Evolutionary conservation across 306 rosid genomes (phyloP).

Genomic region (Ormosia semicastrata): DNA sequence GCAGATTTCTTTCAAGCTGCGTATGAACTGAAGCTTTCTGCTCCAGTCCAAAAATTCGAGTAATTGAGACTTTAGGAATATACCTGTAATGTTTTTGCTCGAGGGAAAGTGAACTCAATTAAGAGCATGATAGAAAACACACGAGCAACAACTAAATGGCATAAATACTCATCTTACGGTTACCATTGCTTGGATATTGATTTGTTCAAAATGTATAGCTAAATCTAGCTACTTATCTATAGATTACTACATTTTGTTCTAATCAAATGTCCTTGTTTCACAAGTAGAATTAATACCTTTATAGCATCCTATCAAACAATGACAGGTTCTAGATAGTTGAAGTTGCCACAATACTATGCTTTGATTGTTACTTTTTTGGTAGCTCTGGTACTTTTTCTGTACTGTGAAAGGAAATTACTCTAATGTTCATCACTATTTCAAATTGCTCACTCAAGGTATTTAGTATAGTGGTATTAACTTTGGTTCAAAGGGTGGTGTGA

Average conservation of each 20-base stretch:
- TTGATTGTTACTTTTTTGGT: not conserved
- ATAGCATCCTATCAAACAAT: not conserved
- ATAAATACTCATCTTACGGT: conserved; percentile 8
- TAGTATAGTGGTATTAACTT: not conserved
- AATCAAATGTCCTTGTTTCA: conserved; percentile 11
- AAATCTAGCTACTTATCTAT: conserved; percentile 19
- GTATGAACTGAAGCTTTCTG: conserved; percentile 61
- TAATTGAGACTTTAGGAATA: conserved; percentile 11
- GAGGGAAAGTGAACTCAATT: conserved; percentile 5
- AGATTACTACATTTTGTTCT: conserved; percentile 25
- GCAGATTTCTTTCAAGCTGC: conserved; percentile 88
- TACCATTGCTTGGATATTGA: conserved; percentile 1
- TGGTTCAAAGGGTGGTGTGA: not conserved
- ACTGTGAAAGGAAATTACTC: not conserved
- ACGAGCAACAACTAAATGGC: not conserved
- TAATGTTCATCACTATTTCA: not conserved
- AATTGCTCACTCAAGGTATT: not conserved
- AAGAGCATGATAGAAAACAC: not conserved
- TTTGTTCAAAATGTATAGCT: conserved; percentile 42
- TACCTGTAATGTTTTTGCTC: not conserved
- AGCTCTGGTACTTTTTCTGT: not conserved
- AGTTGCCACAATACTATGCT: not conserved
- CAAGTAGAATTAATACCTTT: not conserved
- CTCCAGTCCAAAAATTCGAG: conserved; percentile 63
- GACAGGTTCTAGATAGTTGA: not conserved